Base-by-base conservation (phyloP, 2,329 filamentous ascomycete genomes). In the Fusarium hainanense region DNA sequence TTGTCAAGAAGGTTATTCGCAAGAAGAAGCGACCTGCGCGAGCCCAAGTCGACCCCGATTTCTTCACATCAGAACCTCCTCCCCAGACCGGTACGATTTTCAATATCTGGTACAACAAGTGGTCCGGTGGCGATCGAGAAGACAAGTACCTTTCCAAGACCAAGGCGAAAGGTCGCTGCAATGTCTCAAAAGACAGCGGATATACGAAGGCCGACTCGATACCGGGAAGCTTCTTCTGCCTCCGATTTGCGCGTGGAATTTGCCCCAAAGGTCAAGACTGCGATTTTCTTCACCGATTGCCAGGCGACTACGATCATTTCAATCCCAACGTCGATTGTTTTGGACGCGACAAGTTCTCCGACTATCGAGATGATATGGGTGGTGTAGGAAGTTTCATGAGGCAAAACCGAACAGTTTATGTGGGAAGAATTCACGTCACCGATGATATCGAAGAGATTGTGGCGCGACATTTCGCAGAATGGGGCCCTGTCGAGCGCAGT, bases 41-140 rank as follows among this genome's bases (percentile, higher is more conserved):
- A 63, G 92, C 92, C 0, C 96, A 99, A 82, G 91, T 98, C 75
- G 96, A 99, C 77, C 89, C 94, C 3, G 89, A 91, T 42, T 90
- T 90, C 44, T 88, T 97, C 81, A 93, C 92, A 74, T 91, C 91
- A 34, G 93, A 97, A 74, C 92, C 93, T 6, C 93, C 94, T 18
- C 92, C 93, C 3, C 94, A 98, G 76, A 98, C 95, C 0, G 96
- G 96, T 55, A 97, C 93, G 0, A 93, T 94, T 62, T 99, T 96
- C 86, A 99, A 99, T 46, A 70, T 97, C 76, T 98, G 94, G 95
- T 97, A 98, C 83, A 98, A 97, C 84, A 98, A 98, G 82, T 98
- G 95, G 94, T 92, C 91, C 1, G 96, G 96, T 71, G 96, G 96
- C 76, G 96, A 99, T 81, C 89, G 94, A 65, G 95, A 98, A 77